These are phyloP conservation scores for Fusarium pseudograminearum DNA, from an alignment of 2,329 filamentous ascomycete genomes.

Conservation along the genomic window DNA sequence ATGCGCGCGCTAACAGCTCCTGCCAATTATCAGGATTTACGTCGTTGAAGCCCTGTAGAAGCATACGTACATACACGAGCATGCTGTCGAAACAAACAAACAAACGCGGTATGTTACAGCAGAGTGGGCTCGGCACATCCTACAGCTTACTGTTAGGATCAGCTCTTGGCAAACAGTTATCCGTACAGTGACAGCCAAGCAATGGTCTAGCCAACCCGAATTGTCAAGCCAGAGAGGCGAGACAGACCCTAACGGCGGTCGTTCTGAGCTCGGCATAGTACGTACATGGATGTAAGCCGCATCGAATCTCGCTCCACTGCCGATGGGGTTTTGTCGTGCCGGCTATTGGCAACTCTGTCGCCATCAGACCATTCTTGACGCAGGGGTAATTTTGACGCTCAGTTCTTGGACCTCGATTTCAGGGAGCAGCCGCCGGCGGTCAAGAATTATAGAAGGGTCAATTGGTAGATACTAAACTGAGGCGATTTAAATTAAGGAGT, in stretches of 20 bases:
- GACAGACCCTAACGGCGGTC: not conserved
- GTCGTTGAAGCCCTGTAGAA: conserved; percentile 22
- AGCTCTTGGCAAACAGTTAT: conserved; percentile 1
- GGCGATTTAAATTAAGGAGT: conserved; percentile 29
- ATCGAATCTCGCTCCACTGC: conserved; percentile 32
- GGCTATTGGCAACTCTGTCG: conserved; percentile 33
- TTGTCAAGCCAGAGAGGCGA: conserved; percentile 11
- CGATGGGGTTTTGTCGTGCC: conserved; percentile 15
- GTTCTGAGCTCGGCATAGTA: conserved; percentile 11
- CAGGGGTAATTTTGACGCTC: conserved; percentile 39
- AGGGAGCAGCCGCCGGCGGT: conserved; percentile 35
- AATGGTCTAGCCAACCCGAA: conserved; percentile 7
- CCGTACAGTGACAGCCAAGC: conserved; percentile 9
- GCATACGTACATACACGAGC: conserved; percentile 5
- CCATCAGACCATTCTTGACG: conserved; percentile 43
- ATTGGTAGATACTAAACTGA: not conserved
- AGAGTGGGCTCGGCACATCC: conserved; percentile 14
- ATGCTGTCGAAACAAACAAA: conserved; percentile 8
- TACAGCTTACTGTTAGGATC: not conserved
- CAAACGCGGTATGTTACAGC: conserved; percentile 10
- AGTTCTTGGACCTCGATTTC: conserved; percentile 10
- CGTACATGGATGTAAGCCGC: conserved; percentile 25
- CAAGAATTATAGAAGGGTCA: conserved; percentile 15
- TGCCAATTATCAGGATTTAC: conserved; percentile 23
- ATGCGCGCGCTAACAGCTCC: conserved; percentile 25